phyloP scores from a whole-genome alignment of 2,329 filamentous ascomycete species.

The Cladosporium sp. region DNA sequence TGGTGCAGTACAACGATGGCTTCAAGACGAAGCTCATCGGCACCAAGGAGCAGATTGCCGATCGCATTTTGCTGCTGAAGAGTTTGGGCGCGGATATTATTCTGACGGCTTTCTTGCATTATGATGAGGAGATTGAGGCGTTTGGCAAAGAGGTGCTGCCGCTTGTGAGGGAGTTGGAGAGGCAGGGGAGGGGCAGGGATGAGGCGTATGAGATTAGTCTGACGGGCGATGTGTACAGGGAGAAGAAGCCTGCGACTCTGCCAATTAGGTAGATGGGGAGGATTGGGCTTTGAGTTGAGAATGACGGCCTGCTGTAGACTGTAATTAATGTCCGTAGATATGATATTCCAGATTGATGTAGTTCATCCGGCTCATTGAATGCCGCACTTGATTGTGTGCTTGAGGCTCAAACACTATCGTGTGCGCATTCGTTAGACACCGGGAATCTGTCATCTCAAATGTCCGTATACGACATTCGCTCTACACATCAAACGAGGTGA shows the following conservation, averaged over 20 bases:
- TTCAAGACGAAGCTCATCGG: conserved; percentile 54
- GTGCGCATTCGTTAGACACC: too few species aligned
- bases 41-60: conserved; percentile 49
- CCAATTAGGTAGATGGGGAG: neutral
- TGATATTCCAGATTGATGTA: too few species aligned
- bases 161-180: conserved; percentile 46
- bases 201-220: conserved; percentile 42
- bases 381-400: too few species aligned
- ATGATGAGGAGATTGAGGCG: conserved; percentile 49
- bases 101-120: conserved; percentile 49
- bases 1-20: conserved; percentile 54
- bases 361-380: too few species aligned
- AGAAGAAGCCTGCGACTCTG: conserved; percentile 16
- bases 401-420: too few species aligned
- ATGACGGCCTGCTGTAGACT: too few species aligned
- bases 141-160: conserved; percentile 47
- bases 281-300: too few species aligned
- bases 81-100: conserved; percentile 42
- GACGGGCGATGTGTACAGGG: conserved; percentile 46
- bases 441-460: too few species aligned
- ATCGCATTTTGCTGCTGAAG: conserved; percentile 48
- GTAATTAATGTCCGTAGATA: too few species aligned
- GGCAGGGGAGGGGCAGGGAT: conserved; percentile 46
- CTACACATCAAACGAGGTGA: too few species aligned
- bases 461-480: too few species aligned